Conservation (phyloP, 176 grass and related monocot genomes). For the Carex parvula region DNA sequence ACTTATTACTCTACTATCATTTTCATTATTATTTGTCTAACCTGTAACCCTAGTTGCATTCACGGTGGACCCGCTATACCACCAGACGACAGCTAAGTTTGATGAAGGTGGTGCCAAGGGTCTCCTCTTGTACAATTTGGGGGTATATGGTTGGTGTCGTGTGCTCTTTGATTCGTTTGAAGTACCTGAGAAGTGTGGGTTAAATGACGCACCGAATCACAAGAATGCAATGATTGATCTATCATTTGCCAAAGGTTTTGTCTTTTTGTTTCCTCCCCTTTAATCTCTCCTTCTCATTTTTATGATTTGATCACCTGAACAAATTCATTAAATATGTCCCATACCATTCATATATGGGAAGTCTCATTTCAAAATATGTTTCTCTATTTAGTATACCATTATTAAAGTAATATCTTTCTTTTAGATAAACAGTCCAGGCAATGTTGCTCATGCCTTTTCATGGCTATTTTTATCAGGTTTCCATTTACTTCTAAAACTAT, state of each 20-base stretch:
- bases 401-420: not conserved
- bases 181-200: slow-evolving; percentile 61
- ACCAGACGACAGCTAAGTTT: slow-evolving; percentile 94
- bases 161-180: slow-evolving; percentile 98
- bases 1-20: slow-evolving; percentile 24
- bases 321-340: not conserved
- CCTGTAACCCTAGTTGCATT: slow-evolving; percentile 67
- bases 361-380: not conserved
- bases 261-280: not conserved
- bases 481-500: not conserved
- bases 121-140: slow-evolving; percentile 85
- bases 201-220: slow-evolving; percentile 37
- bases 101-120: slow-evolving; percentile 98
- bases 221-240: slow-evolving; percentile 55
- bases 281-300: slow-evolving; percentile 19
- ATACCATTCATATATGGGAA: not conserved
- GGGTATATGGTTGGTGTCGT: slow-evolving; percentile 70
- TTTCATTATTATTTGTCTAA: slow-evolving; percentile 18
- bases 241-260: slow-evolving; percentile 80
- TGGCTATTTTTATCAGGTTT: not conserved
- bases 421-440: not conserved
- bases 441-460: not conserved
- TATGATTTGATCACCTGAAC: not conserved
- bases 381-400: not conserved
- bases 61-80: slow-evolving; percentile 87